phyloP scores from a whole-genome alignment of 441 rosid genomes.

The Oxalis stricta region DNA sequence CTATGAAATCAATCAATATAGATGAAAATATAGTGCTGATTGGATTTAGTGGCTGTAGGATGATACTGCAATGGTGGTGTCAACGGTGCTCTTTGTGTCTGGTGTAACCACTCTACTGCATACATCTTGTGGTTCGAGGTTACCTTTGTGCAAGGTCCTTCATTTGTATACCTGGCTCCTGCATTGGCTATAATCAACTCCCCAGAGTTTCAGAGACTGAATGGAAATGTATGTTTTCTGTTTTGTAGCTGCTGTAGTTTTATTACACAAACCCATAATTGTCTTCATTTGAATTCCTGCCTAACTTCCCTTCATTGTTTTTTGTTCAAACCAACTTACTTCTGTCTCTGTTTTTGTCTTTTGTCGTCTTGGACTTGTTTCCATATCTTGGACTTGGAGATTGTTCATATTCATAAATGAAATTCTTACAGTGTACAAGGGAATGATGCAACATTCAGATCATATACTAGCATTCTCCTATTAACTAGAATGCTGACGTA shows the following conservation, averaged over 20 bases:
- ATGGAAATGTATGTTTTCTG: constrained; percentile 61
- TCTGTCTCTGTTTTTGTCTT: neutral
- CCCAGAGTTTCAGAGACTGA: constrained; percentile 68
- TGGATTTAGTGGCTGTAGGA: constrained; percentile 55
- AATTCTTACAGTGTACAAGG: no score
- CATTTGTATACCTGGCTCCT: constrained; percentile 87
- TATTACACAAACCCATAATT: neutral
- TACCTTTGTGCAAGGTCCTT: constrained; percentile 95
- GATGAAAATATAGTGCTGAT: constrained; percentile 16
- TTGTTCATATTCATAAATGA: neutral
- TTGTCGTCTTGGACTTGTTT: neutral
- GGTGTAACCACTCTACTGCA: constrained; percentile 89
- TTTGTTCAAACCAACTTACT: no score
- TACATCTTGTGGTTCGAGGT: constrained; percentile 77
- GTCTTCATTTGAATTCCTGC: neutral
- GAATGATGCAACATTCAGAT: neutral
- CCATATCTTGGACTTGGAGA: neutral
- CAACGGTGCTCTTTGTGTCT: constrained; percentile 74
- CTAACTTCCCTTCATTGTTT: no score
- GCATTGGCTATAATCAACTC: constrained; percentile 81
- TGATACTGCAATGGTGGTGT: constrained; percentile 68
- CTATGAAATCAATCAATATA: constrained; percentile 2
- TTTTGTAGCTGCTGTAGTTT: constrained; percentile 1
- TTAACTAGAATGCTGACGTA: no score
- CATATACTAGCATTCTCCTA: neutral